Percentiles rank a stretch among this genome's conserved stretches.
phyloP scores from a whole-genome alignment of 768 basidiomycete genomes.

The Thelephora ganbajun region DNA sequence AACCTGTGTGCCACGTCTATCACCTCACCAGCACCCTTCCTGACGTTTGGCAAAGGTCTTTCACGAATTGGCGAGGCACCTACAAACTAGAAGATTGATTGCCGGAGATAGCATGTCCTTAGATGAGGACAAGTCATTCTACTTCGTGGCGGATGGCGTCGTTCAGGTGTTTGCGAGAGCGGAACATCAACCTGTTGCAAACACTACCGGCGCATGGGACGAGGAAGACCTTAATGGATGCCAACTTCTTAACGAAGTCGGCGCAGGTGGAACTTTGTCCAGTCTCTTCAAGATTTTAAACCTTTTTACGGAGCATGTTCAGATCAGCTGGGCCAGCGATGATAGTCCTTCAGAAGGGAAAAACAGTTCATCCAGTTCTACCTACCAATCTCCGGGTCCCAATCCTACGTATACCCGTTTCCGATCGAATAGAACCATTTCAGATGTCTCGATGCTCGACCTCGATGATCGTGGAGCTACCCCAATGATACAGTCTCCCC shows the following conservation, averaged over 20 bases:
- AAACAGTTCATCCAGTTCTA: constrained; percentile 6
- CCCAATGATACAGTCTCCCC: constrained; percentile 8
- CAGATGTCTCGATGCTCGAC: constrained; percentile 51
- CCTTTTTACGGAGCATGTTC: constrained; percentile 90
- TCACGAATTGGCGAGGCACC: constrained; percentile 90
- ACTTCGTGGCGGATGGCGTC: constrained; percentile 95
- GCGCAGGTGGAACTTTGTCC: constrained; percentile 88
- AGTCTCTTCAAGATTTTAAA: constrained; percentile 94
- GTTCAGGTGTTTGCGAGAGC: constrained; percentile 85
- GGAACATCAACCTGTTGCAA: constrained; percentile 29
- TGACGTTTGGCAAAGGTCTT: constrained; percentile 47
- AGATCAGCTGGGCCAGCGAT: constrained; percentile 83
- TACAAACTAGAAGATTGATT: constrained; percentile 89
- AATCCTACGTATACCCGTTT: constrained; percentile 5
- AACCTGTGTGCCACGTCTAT: constrained; percentile 51
- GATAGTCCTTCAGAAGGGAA: constrained; percentile 12
- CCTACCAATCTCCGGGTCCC: constrained; percentile 3
- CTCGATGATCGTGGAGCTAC: constrained; percentile 18
- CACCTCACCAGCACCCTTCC: not conserved
- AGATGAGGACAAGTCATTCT: constrained; percentile 89
- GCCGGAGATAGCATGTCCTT: constrained; percentile 91
- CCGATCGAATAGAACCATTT: constrained; percentile 29
- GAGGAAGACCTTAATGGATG: constrained; percentile 90
- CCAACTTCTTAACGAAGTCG: constrained; percentile 92
- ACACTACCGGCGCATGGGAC: constrained; percentile 53